Evolutionary conservation across 2,329 filamentous ascomycete species (phyloP), one percentile per base, ranked within the genome.

Genomic region (Fusarium udum): DNA sequence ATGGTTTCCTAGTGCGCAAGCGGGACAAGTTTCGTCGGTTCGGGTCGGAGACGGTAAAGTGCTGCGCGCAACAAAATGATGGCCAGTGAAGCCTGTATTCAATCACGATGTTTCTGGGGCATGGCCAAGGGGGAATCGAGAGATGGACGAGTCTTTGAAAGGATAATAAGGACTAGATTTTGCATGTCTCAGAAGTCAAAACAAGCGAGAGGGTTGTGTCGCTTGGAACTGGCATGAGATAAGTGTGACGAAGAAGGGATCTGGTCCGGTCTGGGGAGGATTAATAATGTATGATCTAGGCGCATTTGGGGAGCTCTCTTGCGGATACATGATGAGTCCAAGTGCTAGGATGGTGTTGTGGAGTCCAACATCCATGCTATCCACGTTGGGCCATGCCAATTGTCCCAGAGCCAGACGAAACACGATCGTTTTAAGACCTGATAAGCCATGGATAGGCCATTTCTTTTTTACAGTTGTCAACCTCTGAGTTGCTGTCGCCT

Each of bases 291-390:
- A 55, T 67, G 60, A 64, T 43, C 45, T 57, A 51, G 43, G 32
- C 61, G 48, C 56, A 61, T 68, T 68, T 63, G 42, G 64, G 65
- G 65, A 56, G 49, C 64, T 49, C 57, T 71, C 43, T 40, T 59
- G 53, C 64, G 63, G 55, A 72, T 73, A 73, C 60, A 75, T 74
- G 69, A 73, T 75, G 71, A 75, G 72, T 75, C 46, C 64, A 73
- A 66, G 61, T 36, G 53, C 67, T 36, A 39, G 73, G 67, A 68
- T 75, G 72, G 69, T 67, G 65, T 73, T 73, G 56, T 74, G 72
- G 72, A 73, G 69, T 64, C 48, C 37, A 42, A 11, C 24, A 61
- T 39, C 62, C 51, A 58, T 57, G 37, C 52, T 42, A 72, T 57
- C 51, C 51, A 55, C 51, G 51, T 55, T 55, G 24, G 51, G 24